phyloP scores from a whole-genome alignment of 345 rosid species.

The Pugionium dolabratum region DNA sequence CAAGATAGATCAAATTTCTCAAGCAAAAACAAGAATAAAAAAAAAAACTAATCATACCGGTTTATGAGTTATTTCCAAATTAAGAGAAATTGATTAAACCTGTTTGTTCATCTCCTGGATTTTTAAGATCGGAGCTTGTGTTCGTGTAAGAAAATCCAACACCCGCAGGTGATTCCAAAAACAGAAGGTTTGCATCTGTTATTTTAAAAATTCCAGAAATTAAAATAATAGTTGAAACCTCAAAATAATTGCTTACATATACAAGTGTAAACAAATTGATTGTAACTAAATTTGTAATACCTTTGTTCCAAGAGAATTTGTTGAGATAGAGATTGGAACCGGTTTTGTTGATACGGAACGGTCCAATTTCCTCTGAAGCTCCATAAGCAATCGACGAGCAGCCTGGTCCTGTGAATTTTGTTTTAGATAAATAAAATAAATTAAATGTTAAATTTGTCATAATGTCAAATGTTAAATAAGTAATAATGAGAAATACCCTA shows the following conservation, averaged over 20 bases:
- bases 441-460: not conserved
- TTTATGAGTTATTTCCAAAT: not conserved
- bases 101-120: conserved; percentile 75
- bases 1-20: not conserved
- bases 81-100: conserved; percentile 41
- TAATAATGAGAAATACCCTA: no score
- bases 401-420: conserved; percentile 75
- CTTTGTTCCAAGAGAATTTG: conserved; percentile 71
- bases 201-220: not conserved
- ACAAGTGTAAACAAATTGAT: not conserved
- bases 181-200: conserved; percentile 82
- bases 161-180: conserved; percentile 93
- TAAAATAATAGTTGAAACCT: not conserved
- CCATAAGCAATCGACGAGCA: conserved; percentile 97
- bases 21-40: not conserved
- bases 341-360: conserved; percentile 71
- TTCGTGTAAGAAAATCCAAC: conserved; percentile 97
- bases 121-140: conserved; percentile 65
- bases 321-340: conserved; percentile 67
- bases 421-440: not conserved
- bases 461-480: no score
- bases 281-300: conserved; percentile 35
- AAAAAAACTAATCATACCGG: not conserved
- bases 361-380: conserved; percentile 97
- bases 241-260: not conserved